Conservation (phyloP, 306 rosid genomes). For the Hippophae gyantsensis region DNA sequence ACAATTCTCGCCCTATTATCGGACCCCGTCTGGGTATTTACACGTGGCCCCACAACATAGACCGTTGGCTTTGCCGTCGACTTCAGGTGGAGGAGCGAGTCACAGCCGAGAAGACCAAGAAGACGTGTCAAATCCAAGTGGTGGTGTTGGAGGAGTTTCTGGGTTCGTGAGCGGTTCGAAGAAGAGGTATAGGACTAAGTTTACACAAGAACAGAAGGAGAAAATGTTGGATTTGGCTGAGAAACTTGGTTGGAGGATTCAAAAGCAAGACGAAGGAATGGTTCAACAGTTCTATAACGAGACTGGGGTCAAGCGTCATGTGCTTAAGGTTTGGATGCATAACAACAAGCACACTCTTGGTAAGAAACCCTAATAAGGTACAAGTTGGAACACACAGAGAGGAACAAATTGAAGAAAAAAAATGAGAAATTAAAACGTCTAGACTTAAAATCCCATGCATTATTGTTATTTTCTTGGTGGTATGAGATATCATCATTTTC, state of each 20-base stretch:
- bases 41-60: slow-evolving; percentile 57
- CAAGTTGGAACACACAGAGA: no score
- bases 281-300: slow-evolving; percentile 75
- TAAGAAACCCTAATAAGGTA: slow-evolving; percentile 73
- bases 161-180: slow-evolving; percentile 25
- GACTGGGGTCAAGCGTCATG: slow-evolving; percentile 78
- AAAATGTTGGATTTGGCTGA: slow-evolving; percentile 80
- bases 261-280: slow-evolving; percentile 71
- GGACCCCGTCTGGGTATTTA: slow-evolving; percentile 66
- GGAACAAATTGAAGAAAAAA: no score
- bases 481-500: no score
- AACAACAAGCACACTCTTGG: slow-evolving; percentile 99
- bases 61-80: slow-evolving; percentile 87
- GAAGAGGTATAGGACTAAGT: slow-evolving; percentile 76
- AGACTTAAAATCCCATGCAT: no score
- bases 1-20: slow-evolving; percentile 60
- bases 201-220: slow-evolving; percentile 74
- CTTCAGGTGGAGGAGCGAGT: slow-evolving; percentile 60
- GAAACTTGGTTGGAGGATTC: slow-evolving; percentile 81
- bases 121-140: slow-evolving; percentile 68
- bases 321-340: slow-evolving; percentile 99
- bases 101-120: slow-evolving; percentile 70
- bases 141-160: slow-evolving; percentile 39
- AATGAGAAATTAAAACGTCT: no score
- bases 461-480: no score